A percentile compares a stretch with the other conserved stretches of the same genome.
These are phyloP conservation scores for Sungouiozyma intestinalis DNA, from an alignment of 805 yeast genomes.

Conservation along the genomic window DNA sequence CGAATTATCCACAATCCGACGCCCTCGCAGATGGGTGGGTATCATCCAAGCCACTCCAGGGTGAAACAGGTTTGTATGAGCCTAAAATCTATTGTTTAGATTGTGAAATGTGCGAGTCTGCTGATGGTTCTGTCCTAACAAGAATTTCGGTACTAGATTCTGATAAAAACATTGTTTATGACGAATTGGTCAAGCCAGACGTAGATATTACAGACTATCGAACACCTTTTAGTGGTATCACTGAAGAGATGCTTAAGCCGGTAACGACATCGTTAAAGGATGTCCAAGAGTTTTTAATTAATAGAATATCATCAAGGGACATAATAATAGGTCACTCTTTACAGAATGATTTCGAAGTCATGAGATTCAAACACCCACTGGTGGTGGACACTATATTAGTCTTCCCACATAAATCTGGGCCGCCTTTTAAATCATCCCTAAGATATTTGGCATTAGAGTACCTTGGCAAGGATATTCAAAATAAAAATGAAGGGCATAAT, in stretches of 20 bases:
- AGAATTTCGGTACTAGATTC: constrained; percentile 67
- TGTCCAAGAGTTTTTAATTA: constrained; percentile 48
- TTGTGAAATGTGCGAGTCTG: constrained; percentile 84
- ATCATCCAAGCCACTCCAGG: constrained; percentile 43
- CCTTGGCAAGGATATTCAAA: constrained; percentile 56
- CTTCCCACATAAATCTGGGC: constrained; percentile 74
- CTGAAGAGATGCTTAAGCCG: constrained; percentile 47
- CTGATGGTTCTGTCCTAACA: constrained; percentile 59
- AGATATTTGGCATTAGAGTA: constrained; percentile 54
- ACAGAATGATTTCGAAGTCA: constrained; percentile 66
- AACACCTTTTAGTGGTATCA: constrained; percentile 81
- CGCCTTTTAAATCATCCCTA: constrained; percentile 70
- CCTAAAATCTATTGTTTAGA: constrained; percentile 62
- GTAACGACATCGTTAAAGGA: constrained; percentile 60
- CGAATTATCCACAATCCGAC: background rate
- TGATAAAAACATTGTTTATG: constrained; percentile 50
- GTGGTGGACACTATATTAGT: constrained; percentile 74
- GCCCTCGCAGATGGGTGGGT: constrained; percentile 31
- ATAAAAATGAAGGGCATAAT: constrained; percentile 61
- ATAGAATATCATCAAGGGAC: constrained; percentile 46
- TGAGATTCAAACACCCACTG: constrained; percentile 59
- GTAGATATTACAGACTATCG: constrained; percentile 68
- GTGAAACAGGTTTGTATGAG: constrained; percentile 42
- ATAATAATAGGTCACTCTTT: constrained; percentile 82
- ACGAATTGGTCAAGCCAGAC: constrained; percentile 68